phyloP scores from a whole-genome alignment of 2,329 filamentous ascomycete species.

The Aspergillus ustus region DNA sequence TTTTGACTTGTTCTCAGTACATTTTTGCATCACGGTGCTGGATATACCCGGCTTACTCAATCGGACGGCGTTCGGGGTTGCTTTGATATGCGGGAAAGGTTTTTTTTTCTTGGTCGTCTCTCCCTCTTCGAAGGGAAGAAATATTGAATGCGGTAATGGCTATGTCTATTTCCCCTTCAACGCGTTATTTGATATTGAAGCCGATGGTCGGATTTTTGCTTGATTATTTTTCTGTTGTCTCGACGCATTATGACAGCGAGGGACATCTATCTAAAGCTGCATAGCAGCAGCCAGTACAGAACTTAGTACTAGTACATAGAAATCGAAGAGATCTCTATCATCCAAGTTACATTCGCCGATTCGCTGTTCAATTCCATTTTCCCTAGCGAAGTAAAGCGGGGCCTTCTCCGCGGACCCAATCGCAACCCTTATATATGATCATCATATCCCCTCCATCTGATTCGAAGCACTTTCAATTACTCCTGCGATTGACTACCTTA shows the following conservation, averaged over 20 bases:
- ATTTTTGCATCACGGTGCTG: conserved; percentile 54
- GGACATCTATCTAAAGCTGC: conserved; percentile 3
- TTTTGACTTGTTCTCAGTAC: conserved; percentile 36
- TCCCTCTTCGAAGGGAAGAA: conserved; percentile 8
- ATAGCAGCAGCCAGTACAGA: conserved; percentile 8
- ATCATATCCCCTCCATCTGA: not conserved
- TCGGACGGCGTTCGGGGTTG: conserved; percentile 44
- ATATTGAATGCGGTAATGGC: conserved; percentile 12
- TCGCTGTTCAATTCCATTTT: too few species aligned
- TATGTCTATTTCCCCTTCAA: conserved; percentile 3
- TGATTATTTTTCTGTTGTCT: conserved; percentile 7
- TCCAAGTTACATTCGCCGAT: not conserved
- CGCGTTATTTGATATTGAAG: conserved; percentile 12
- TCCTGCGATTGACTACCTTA: not conserved
- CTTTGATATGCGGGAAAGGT: conserved; percentile 24
- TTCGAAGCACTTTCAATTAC: not conserved
- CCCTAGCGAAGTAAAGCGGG: not conserved
- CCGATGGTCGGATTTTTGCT: conserved; percentile 9
- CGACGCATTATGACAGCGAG: conserved; percentile 13
- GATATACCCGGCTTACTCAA: conserved; percentile 54
- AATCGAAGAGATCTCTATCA: conserved; percentile 13
- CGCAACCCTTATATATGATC: not conserved
- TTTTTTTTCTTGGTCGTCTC: conserved; percentile 11
- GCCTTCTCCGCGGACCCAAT: not conserved
- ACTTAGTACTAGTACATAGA: conserved; percentile 10